Evolutionary conservation across 345 rosid species (phyloP).

Genomic region (Arabidopsis suecica): DNA sequence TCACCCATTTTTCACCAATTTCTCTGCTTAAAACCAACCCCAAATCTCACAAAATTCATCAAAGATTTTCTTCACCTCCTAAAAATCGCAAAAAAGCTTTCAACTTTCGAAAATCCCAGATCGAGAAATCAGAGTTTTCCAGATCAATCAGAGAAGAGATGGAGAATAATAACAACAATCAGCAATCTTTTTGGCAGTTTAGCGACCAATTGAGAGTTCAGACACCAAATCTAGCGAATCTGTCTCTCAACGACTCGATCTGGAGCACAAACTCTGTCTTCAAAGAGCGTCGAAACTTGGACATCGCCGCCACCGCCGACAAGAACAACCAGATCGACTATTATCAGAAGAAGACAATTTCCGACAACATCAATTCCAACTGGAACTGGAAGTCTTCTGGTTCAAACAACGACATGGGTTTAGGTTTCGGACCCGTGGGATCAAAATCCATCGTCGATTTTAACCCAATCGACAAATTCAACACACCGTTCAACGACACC

Average conservation of each 20-base stretch:
- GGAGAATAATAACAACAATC: constrained; percentile 69
- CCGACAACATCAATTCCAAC: constrained; percentile 33
- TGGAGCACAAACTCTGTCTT: constrained; percentile 70
- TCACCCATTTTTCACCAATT: constrained; percentile 27
- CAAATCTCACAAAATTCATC: background rate
- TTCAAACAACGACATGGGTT: constrained; percentile 14
- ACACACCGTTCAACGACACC: constrained; percentile 48
- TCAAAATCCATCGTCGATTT: constrained; percentile 29
- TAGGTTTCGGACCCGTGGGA: constrained; percentile 40
- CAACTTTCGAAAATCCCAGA: constrained; percentile 16
- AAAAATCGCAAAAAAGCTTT: background rate
- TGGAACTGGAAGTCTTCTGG: constrained; percentile 38
- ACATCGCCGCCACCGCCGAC: constrained; percentile 53
- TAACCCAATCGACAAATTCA: constrained; percentile 28
- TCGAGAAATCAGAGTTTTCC: constrained; percentile 12
- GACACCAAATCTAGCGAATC: constrained; percentile 64
- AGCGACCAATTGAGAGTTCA: constrained; percentile 92
- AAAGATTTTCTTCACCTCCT: constrained; percentile 15
- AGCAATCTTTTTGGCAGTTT: constrained; percentile 94
- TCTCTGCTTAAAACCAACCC: background rate
- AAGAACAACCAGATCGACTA: constrained; percentile 32
- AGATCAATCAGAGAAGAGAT: constrained; percentile 40
- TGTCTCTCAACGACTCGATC: constrained; percentile 85
- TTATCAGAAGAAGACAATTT: constrained; percentile 42
- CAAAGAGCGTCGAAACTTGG: constrained; percentile 78